These are phyloP conservation scores for Rhododendron williamsianum DNA, from an alignment of 148 eudicot species.

Conservation along the genomic window DNA sequence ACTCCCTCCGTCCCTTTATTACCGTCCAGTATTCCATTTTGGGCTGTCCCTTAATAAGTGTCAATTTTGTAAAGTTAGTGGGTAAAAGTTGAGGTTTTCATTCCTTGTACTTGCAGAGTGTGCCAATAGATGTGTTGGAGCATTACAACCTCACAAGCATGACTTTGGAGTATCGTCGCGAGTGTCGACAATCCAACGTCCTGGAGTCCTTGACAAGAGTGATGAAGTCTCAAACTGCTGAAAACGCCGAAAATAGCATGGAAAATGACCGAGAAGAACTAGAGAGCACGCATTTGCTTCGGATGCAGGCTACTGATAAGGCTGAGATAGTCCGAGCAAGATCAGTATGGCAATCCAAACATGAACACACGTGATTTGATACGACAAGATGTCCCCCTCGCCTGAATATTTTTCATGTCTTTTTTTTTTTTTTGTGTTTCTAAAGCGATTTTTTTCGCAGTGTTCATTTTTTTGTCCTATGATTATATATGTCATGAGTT, in stretches of 20 bases:
- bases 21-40: too few species aligned
- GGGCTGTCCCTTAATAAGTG: too few species aligned
- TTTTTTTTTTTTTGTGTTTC: not conserved
- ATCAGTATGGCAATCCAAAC: conserved; percentile 58
- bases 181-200: conserved; percentile 65
- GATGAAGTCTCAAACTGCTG: not conserved
- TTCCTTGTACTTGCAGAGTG: conserved; percentile 48
- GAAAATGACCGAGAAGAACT: conserved; percentile 12
- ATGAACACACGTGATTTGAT: not conserved
- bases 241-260: not conserved
- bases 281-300: conserved; percentile 59
- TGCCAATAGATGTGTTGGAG: conserved; percentile 56
- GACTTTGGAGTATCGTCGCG: conserved; percentile 76
- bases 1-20: too few species aligned
- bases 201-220: conserved; percentile 60
- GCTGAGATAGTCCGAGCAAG: conserved; percentile 76
- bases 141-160: conserved; percentile 58
- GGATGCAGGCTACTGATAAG: conserved; percentile 53
- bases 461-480: not conserved
- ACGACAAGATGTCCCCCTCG: not conserved
- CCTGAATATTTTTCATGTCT: not conserved
- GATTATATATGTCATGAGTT: not conserved
- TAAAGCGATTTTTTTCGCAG: not conserved
- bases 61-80: too few species aligned
- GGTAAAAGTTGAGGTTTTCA: not conserved